Evolutionary conservation across 164 flowering plant genomes (phyloP), one percentile per base, ranked within the genome.

Genomic region (Brasenia schreberi): DNA sequence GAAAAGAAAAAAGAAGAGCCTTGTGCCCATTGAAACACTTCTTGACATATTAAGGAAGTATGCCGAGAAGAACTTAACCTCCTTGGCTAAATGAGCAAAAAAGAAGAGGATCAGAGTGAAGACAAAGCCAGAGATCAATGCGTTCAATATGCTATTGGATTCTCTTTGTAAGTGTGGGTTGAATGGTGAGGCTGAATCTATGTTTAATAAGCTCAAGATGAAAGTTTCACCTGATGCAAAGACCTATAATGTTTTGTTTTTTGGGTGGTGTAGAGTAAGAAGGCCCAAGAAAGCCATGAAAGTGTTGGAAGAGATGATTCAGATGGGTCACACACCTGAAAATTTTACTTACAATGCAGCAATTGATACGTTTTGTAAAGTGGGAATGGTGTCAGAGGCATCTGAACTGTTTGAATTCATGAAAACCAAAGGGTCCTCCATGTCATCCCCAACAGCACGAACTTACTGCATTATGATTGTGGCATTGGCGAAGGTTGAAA

Each of bases 181-280:
- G 64, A 96, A 84, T 62, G 85, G 87, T 70, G 84, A 87, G 69
- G 96, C 96, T 16, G 92, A 94, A 67, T 69, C 73, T 6, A 66
- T 91, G 89, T 78, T 84, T 67, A 75, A 59, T 71, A 84, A 80
- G 78, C 77, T 94, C 60, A 80, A 77, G 75, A 76, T 49, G 14
- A 84, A 75, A 81, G 66, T 91, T 60, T 77, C 64, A 62, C 92
- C 96, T 1, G 83, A 88, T 78, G 86, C 80, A 6, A 81, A 73
- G 70, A 85, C 97, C 0, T 92, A 82, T 68, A 91, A 84, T 68
- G 78, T 85, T 44, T 74, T 94, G 81, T 91, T 91, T 66, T 89
- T 87, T 61, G 99, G 99, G 19, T 94, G 99, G 97, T 91, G 99
- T 69, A 80, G 96, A 70, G 89, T 87, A 42, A 82, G 89, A 68